phyloP scores from a whole-genome alignment of 2,329 filamentous ascomycete genomes.

The Fusarium sp. region DNA sequence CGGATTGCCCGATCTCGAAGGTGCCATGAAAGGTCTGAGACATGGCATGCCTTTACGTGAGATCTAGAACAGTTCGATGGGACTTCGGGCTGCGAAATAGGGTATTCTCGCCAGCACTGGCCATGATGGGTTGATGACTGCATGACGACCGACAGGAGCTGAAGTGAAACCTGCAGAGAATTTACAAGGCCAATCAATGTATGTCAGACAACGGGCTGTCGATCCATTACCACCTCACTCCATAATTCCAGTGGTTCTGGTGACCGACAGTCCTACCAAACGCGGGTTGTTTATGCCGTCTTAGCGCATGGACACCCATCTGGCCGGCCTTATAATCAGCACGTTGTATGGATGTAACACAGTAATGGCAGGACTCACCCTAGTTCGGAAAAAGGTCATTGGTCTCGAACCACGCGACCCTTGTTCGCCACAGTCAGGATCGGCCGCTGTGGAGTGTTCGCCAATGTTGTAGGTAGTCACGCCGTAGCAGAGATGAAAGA shows the following conservation, averaged over 20 bases:
- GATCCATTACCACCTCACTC: not conserved
- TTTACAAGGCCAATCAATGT: not conserved
- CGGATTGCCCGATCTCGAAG: not conserved
- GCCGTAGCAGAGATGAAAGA: not conserved
- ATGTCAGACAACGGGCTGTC: not conserved
- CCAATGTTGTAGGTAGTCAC: not conserved
- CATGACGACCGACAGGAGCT: not conserved
- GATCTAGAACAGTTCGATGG: not conserved
- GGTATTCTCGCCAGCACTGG: not conserved
- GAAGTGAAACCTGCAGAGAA: not conserved
- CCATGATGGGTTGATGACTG: not conserved
- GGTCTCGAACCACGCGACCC: not conserved
- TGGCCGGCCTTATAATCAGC: not conserved
- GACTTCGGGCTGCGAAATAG: not conserved
- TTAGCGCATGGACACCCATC: not conserved
- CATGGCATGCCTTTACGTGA: not conserved
- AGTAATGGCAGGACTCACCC: not conserved
- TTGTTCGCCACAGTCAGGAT: not conserved
- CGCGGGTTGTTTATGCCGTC: not conserved
- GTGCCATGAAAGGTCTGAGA: not conserved
- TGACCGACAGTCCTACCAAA: not conserved
- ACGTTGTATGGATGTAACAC: not conserved
- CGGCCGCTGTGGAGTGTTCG: not conserved
- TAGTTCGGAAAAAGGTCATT: not conserved
- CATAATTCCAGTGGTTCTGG: not conserved